Percentiles rank a stretch among this genome's conserved stretches.
Evolutionary conservation across 2,329 filamentous ascomycete genomes (phyloP).

Genomic region (Ciborinia camelliae): DNA sequence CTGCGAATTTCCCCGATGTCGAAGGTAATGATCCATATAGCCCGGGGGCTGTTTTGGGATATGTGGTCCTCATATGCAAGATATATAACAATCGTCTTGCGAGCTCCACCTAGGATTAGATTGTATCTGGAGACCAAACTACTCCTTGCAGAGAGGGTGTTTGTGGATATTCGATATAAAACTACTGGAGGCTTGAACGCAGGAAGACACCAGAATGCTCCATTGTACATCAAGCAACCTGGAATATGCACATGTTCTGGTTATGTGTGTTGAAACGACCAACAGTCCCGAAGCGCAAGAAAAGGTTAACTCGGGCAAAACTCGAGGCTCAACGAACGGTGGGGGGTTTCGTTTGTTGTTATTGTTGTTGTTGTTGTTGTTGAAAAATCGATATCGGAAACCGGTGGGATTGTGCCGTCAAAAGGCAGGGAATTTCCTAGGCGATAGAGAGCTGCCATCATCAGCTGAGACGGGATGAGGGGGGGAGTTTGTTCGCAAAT

Average conservation of each 20-base stretch:
- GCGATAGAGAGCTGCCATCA: not conserved
- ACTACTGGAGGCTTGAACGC: not conserved
- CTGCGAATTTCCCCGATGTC: not conserved
- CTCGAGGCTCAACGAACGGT: not conserved
- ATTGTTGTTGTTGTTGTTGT: not conserved
- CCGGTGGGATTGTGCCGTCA: not conserved
- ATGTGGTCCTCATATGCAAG: slow-evolving; percentile 11
- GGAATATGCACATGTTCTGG: not conserved
- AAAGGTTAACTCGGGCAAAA: not conserved
- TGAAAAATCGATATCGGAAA: not conserved
- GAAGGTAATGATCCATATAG: not conserved
- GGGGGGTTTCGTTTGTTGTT: not conserved
- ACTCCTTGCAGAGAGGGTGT: not conserved
- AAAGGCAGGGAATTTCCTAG: not conserved
- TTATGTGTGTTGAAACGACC: not conserved
- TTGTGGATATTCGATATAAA: not conserved
- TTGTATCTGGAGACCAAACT: not conserved
- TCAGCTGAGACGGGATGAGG: slow-evolving; percentile 17
- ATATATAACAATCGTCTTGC: not conserved
- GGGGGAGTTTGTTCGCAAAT: not conserved
- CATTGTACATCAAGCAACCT: not conserved
- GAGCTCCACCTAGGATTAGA: not conserved
- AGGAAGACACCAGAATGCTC: not conserved
- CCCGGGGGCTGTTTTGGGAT: not conserved
- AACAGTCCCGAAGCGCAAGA: not conserved